Conservation (phyloP, 2,329 filamentous ascomycete genomes). For the Coniochaeta sp. region DNA sequence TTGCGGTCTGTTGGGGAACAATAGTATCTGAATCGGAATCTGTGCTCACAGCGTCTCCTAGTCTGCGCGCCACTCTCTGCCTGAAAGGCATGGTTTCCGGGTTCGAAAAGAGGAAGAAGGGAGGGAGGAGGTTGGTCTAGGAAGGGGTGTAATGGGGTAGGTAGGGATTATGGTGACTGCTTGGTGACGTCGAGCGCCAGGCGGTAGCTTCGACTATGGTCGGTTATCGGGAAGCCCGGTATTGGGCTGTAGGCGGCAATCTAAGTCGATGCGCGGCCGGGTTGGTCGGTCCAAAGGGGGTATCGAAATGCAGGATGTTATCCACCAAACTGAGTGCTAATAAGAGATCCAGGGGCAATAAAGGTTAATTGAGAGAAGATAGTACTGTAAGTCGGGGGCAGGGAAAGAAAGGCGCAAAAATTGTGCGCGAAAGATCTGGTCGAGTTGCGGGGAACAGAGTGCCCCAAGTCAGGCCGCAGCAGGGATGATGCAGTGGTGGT, state of each 20-base stretch:
- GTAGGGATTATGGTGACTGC: not conserved
- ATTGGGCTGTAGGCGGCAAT: not conserved
- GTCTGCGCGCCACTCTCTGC: slow-evolving; percentile 3
- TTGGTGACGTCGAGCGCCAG: not conserved
- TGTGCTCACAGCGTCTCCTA: slow-evolving; percentile 4
- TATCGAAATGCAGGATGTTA: not conserved
- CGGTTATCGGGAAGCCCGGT: not conserved
- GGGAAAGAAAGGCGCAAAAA: not conserved
- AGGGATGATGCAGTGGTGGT: not conserved
- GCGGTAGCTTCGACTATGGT: not conserved
- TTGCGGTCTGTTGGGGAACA: not conserved
- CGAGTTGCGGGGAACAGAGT: not conserved
- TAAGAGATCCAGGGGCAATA: not conserved
- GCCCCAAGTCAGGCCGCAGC: not conserved
- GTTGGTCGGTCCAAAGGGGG: not conserved
- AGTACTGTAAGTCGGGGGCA: not conserved
- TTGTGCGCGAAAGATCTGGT: not conserved
- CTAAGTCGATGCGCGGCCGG: not conserved
- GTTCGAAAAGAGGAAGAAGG: not conserved
- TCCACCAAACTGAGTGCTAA: not conserved
- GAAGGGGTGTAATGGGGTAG: not conserved
- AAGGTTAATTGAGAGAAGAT: not conserved
- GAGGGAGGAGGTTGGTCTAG: not conserved
- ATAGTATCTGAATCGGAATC: not conserved
- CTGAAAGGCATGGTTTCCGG: not conserved